Evolutionary conservation across 2,329 filamentous ascomycete genomes (phyloP).

Genomic region (Penicillium brevicompactum): DNA sequence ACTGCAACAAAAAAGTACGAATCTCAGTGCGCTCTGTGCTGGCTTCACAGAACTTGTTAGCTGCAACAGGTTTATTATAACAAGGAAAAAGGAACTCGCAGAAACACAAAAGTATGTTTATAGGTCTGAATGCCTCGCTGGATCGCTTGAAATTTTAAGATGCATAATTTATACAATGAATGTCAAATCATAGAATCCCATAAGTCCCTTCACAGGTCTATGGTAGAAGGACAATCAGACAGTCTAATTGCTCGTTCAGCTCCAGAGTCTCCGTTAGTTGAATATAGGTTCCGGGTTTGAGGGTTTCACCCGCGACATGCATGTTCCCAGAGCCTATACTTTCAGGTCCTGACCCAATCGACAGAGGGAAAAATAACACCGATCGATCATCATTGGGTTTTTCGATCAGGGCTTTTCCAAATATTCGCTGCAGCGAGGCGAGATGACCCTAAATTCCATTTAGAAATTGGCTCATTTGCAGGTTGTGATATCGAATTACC

Average conservation of each 20-base stretch:
- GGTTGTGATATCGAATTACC: background rate
- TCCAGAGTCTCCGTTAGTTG: background rate
- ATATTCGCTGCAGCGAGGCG: background rate
- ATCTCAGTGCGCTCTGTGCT: too few species aligned
- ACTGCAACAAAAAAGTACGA: too few species aligned
- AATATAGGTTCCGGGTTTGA: background rate
- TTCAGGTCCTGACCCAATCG: too few species aligned
- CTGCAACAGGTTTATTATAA: too few species aligned
- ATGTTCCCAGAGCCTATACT: background rate
- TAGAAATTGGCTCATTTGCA: background rate
- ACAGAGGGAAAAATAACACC: slow-evolving; percentile 1
- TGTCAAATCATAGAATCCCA: too few species aligned
- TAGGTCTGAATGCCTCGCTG: too few species aligned
- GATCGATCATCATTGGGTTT: background rate
- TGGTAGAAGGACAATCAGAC: slow-evolving; percentile 1
- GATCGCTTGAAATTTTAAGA: too few species aligned
- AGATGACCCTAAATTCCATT: too few species aligned
- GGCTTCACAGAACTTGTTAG: too few species aligned
- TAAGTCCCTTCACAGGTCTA: background rate
- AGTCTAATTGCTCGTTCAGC: background rate
- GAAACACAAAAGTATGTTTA: too few species aligned
- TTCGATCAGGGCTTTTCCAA: background rate
- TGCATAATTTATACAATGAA: too few species aligned
- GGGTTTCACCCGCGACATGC: background rate
- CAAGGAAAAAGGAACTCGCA: too few species aligned